These are phyloP conservation scores for Linaria vulgaris DNA, from an alignment of 257 asterid species.

Conservation along the genomic window DNA sequence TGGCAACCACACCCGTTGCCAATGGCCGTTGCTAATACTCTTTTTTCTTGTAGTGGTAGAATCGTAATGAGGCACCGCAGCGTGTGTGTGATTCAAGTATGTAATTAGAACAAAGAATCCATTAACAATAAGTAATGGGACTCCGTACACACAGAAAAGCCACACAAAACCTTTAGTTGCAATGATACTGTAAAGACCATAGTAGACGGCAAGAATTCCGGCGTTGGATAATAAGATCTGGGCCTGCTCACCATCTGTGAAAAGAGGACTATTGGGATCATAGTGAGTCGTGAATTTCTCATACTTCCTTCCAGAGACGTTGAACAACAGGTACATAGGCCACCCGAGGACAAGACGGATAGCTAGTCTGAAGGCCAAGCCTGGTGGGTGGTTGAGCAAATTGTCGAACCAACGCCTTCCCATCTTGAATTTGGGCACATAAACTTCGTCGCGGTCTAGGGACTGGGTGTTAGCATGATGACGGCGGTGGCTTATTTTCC, in stretches of 20 bases:
- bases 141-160: conserved; percentile 8
- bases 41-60: no score
- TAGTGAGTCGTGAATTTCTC: conserved; percentile 9
- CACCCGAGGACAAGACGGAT: conserved; percentile 10
- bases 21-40: no score
- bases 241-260: conserved; percentile 8
- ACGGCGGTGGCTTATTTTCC: conserved; percentile 15
- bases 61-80: conserved; percentile 22
- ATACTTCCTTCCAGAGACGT: conserved; percentile 13
- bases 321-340: conserved; percentile 10
- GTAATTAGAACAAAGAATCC: conserved; percentile 15
- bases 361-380: background rate
- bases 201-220: background rate
- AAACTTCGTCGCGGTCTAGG: conserved; percentile 9
- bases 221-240: background rate
- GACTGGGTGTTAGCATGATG: conserved; percentile 15
- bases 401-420: conserved; percentile 11
- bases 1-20: no score
- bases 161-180: conserved; percentile 1
- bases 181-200: background rate
- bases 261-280: conserved; percentile 20
- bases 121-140: conserved; percentile 15
- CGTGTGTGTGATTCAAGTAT: conserved; percentile 15
- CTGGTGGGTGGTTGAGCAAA: conserved; percentile 9
- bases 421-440: conserved; percentile 17